phyloP scores from a whole-genome alignment of 2,329 filamentous ascomycete species.

The Ophiocordyceps camponoti-floridani region DNA sequence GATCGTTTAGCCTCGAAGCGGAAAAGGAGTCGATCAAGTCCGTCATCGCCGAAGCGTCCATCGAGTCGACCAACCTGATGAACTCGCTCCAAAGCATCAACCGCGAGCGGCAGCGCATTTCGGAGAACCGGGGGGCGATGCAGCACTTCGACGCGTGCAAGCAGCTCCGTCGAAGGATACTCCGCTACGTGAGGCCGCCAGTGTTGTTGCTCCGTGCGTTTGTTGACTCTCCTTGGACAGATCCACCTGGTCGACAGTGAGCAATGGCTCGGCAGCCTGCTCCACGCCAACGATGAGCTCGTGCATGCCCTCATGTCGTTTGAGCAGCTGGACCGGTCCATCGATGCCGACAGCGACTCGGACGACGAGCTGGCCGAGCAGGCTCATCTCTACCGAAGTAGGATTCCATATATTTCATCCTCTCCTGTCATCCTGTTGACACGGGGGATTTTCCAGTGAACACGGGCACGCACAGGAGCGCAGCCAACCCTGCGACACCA shows the following conservation, averaged over 20 bases:
- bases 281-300: conserved; percentile 93
- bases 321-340: conserved; percentile 78
- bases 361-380: conserved; percentile 51
- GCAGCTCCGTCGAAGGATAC: conserved; percentile 60
- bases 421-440: not conserved
- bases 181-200: conserved; percentile 47
- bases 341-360: conserved; percentile 57
- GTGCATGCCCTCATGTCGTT: conserved; percentile 85
- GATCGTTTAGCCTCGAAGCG: conserved; percentile 64
- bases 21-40: conserved; percentile 79
- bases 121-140: conserved; percentile 60
- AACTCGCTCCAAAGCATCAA: conserved; percentile 85
- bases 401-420: conserved; percentile 6
- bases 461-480: not conserved
- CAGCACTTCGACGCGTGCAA: conserved; percentile 77
- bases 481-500: not conserved
- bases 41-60: conserved; percentile 74
- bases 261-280: conserved; percentile 75
- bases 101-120: conserved; percentile 72
- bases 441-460: not conserved
- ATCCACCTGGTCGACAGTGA: conserved; percentile 85
- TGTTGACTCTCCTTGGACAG: conserved; percentile 14
- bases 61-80: conserved; percentile 77
- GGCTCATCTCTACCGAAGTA: conserved; percentile 45
- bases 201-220: not conserved